These are phyloP conservation scores for Xylariaceae sp. DNA, from an alignment of 2,329 filamentous ascomycete species.

Conservation along the genomic window DNA sequence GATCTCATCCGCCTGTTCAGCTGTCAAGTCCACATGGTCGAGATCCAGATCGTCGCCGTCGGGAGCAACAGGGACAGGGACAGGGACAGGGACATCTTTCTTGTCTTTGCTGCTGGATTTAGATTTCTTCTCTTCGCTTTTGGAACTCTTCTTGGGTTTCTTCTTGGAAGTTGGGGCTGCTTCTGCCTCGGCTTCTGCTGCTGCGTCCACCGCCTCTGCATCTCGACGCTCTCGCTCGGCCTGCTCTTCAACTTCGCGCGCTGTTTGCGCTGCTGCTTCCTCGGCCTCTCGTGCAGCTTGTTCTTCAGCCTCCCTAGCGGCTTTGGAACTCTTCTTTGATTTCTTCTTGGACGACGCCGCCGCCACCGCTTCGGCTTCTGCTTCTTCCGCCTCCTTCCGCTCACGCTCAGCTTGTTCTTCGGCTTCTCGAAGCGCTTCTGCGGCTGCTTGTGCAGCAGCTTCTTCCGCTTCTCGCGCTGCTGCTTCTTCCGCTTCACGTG, in stretches of 20 bases:
- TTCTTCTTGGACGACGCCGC: slow-evolving; percentile 37
- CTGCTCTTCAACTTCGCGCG: slow-evolving; percentile 27
- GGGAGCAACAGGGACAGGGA: too few species aligned
- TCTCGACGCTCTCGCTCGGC: slow-evolving; percentile 29
- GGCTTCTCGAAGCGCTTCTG: slow-evolving; percentile 29
- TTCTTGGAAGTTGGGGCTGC: slow-evolving; percentile 32
- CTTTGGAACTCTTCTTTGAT: slow-evolving; percentile 35
- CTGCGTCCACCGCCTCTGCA: slow-evolving; percentile 28
- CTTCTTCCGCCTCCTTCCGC: slow-evolving; percentile 26
- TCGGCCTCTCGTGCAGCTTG: slow-evolving; percentile 8
- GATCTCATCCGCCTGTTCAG: slow-evolving; percentile 30
- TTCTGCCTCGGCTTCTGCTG: slow-evolving; percentile 24
- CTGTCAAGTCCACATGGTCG: slow-evolving; percentile 31
- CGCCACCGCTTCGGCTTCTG: slow-evolving; percentile 23
- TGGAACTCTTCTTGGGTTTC: slow-evolving; percentile 35
- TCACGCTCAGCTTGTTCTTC: slow-evolving; percentile 28
- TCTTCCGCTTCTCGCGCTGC: slow-evolving; percentile 27
- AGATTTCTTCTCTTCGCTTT: slow-evolving; percentile 39
- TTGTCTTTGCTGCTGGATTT: slow-evolving; percentile 32
- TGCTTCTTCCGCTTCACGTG: slow-evolving; percentile 9
- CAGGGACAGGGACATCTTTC: slow-evolving; percentile 13
- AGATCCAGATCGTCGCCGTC: slow-evolving; percentile 28
- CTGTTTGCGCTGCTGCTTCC: slow-evolving; percentile 14
- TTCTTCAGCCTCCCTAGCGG: slow-evolving; percentile 28
- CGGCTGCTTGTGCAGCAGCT: slow-evolving; percentile 24